Evolutionary conservation across 352 stramenopile genomes (phyloP).

Genomic region (Phytophthora litchii): DNA sequence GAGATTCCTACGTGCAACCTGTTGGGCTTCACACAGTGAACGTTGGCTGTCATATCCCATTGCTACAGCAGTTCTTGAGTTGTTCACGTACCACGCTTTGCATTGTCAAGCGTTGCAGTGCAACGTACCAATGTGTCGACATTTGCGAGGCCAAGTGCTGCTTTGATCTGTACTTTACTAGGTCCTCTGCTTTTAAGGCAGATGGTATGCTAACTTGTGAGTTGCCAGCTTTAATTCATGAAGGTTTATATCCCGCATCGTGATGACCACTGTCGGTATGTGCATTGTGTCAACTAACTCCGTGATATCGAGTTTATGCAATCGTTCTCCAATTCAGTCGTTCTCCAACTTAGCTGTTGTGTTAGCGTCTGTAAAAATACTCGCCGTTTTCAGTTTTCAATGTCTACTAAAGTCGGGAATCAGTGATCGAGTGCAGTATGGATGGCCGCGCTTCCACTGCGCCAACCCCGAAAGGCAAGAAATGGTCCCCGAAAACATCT

Average conservation of each 20-base stretch:
- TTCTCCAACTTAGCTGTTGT: too few species aligned
- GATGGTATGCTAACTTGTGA: too few species aligned
- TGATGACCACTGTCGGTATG: too few species aligned
- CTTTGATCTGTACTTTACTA: slow-evolving; percentile 13
- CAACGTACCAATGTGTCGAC: slow-evolving; percentile 49
- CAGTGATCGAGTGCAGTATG: slow-evolving; percentile 1
- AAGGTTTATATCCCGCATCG: too few species aligned
- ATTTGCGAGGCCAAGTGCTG: slow-evolving; percentile 42
- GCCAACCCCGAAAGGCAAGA: slow-evolving; percentile 7
- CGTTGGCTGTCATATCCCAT: slow-evolving; percentile 48
- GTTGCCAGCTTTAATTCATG: too few species aligned
- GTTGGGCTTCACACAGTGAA: slow-evolving; percentile 65
- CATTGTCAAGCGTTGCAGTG: slow-evolving; percentile 45
- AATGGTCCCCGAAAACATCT: slow-evolving; percentile 9
- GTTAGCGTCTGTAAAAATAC: neutral
- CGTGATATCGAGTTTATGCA: too few species aligned
- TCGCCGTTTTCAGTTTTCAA: too few species aligned
- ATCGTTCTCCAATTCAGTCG: too few species aligned
- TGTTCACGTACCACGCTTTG: slow-evolving; percentile 63
- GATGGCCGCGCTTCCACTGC: slow-evolving; percentile 20
- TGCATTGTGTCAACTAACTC: too few species aligned
- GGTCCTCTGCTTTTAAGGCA: too few species aligned
- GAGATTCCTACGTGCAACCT: slow-evolving; percentile 56
- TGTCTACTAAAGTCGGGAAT: too few species aligned
- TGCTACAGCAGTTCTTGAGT: slow-evolving; percentile 36